A percentile compares a stretch with the other conserved stretches of the same genome.
Evolutionary conservation across 192 early-diverging fungal species (phyloP).

Genomic region (Dissophora ornata): DNA sequence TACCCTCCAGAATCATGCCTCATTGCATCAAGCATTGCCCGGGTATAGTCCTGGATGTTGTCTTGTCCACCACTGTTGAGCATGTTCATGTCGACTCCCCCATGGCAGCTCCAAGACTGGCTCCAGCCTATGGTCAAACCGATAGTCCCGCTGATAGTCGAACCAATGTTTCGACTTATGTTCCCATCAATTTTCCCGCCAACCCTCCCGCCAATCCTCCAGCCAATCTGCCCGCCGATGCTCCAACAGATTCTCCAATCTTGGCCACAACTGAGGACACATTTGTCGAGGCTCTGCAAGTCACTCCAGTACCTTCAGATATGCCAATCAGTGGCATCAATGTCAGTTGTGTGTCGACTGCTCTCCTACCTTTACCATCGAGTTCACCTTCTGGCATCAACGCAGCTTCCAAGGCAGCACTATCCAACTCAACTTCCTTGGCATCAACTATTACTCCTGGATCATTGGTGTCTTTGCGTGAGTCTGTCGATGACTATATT

Average conservation of each 20-base stretch:
- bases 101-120: neutral
- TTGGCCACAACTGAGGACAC: neutral
- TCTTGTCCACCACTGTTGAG: constrained; percentile 1
- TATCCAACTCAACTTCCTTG: too few relatives aligned
- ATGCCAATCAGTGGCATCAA: neutral
- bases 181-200: neutral
- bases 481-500: neutral
- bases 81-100: neutral
- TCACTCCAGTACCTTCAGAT: neutral
- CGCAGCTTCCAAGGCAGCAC: too few relatives aligned
- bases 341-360: too few relatives aligned
- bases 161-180: neutral
- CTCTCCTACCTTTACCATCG: too few relatives aligned
- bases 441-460: too few relatives aligned
- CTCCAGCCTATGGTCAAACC: too few relatives aligned
- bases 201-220: neutral
- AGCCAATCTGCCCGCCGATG: neutral
- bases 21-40: constrained; percentile 16
- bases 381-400: too few relatives aligned
- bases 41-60: constrained; percentile 16
- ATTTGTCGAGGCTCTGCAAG: too few relatives aligned
- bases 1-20: constrained; percentile 6
- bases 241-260: neutral
- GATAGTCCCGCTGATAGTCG: too few relatives aligned
- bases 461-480: too few relatives aligned